Evolutionary conservation across 257 asterid genomes (phyloP).

Genomic region (Solanum chiquidenum): DNA sequence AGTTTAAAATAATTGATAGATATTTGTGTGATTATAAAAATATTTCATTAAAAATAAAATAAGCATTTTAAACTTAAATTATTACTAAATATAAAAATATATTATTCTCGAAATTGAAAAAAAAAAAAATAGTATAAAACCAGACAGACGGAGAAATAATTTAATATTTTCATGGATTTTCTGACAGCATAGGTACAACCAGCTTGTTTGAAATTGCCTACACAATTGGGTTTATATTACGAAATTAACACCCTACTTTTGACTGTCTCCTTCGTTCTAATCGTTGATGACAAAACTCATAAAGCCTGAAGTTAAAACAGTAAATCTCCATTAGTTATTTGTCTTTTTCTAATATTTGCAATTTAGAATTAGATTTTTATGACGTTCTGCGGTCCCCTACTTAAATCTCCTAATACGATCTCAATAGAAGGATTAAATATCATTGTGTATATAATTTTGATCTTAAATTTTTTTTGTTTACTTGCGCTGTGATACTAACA

Average conservation of each 20-base stretch:
- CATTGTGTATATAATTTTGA: neutral
- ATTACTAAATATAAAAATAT: too few relatives aligned
- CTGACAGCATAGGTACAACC: conserved; percentile 27
- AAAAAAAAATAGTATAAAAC: too few relatives aligned
- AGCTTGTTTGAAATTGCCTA: conserved; percentile 23
- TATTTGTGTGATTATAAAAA: too few relatives aligned
- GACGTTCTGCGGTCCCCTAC: conserved; percentile 22
- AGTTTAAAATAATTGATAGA: too few relatives aligned
- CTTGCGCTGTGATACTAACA: neutral
- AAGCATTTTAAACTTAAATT: too few relatives aligned
- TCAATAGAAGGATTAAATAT: neutral
- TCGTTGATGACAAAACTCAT: conserved; percentile 17
- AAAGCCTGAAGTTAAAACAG: conserved; percentile 22
- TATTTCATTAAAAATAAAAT: too few relatives aligned
- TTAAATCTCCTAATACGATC: neutral
- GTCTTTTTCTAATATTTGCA: conserved; percentile 14
- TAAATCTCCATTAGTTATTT: conserved; percentile 19
- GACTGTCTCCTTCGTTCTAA: conserved; percentile 5
- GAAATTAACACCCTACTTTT: conserved; percentile 47
- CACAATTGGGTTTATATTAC: conserved; percentile 28
- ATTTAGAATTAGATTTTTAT: conserved; percentile 19
- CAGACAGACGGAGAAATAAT: neutral
- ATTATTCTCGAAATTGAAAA: too few relatives aligned
- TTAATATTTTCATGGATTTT: conserved; percentile 68
- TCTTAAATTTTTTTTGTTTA: neutral